Evolutionary conservation across 192 early-diverging fungal species (phyloP), one percentile per base, ranked within the genome.

Genomic region (Backusella liffmaniae): DNA sequence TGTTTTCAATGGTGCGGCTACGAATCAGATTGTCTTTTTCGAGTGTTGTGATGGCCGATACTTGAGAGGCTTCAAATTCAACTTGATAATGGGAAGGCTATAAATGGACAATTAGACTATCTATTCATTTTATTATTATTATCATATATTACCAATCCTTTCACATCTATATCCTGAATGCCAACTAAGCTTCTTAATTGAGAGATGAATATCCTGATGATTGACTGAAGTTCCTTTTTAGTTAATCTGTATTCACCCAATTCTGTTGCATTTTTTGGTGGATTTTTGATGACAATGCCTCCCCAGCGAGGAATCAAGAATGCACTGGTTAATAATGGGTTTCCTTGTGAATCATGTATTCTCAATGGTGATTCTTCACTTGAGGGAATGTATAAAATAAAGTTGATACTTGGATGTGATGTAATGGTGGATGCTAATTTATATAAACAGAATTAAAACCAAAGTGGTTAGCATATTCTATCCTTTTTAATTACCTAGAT

Each of bases 251-350:
- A 75, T 9, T 82, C 34, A 1, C 72, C 32, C 46, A 29, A 35
- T 0, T 42, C 69, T 73, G 18, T 72, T 39, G 21, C 67, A 16
- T 67, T 72, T 16, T 75, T 80, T 29, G 88, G 79, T 6, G 88
- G 87, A 42, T 96, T 97, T 8, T 83, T 74, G 62, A 99, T 89
- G 4, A 84, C 79, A 36, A 96, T 85, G n/a, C 97, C 98, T 35
- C 98, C 98, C 97, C 97, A 99, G 26, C 93, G 92, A 42, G 96
- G 94, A 51, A 98, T 92, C 34, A 96, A 74, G 76, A 98, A 99
- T 3, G 96, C 94, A 76, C 97, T 96, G 68, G 84, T 90, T 36
- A 69, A 35, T 1, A 90, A 68, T 30, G 83, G 73, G 37, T 83
- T 68, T 83, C 88, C 87, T 78, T 91, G 83, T 12, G 80, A 67